Percentiles rank a stretch among this genome's conserved stretches.
These are phyloP conservation scores for Yamadazyma pseudoaaseri DNA, from an alignment of 1,139 yeast genomes.

Conservation along the genomic window DNA sequence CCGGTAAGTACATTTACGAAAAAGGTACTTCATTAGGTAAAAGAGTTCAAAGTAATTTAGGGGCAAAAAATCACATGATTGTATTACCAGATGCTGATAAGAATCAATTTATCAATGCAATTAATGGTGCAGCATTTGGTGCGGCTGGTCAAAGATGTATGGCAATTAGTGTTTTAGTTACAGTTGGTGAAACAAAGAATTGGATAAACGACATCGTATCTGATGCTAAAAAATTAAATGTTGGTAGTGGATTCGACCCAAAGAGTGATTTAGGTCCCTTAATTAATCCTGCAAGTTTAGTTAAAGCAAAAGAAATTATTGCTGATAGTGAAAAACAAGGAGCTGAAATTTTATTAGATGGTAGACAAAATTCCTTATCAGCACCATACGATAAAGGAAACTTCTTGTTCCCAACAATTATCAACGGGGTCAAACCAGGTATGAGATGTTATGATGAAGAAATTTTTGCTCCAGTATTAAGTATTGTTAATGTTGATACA, in stretches of 20 bases:
- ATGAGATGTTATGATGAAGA: slow-evolving; percentile 74
- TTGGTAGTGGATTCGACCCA: slow-evolving; percentile 67
- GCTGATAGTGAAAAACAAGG: slow-evolving; percentile 56
- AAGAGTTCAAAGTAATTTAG: slow-evolving; percentile 76
- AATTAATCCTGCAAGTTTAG: slow-evolving; percentile 58
- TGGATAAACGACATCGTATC: slow-evolving; percentile 64
- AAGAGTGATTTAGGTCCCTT: slow-evolving; percentile 71
- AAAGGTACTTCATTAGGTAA: slow-evolving; percentile 70
- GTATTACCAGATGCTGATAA: slow-evolving; percentile 74
- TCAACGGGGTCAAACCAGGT: slow-evolving; percentile 64
- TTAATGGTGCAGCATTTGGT: slow-evolving; percentile 79
- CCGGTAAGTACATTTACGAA: slow-evolving; percentile 71
- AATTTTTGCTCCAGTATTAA: slow-evolving; percentile 74
- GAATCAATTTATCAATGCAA: slow-evolving; percentile 61
- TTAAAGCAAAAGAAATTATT: slow-evolving; percentile 56
- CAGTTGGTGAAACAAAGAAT: slow-evolving; percentile 68
- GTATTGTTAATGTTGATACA: slow-evolving; percentile 62
- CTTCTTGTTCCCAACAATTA: slow-evolving; percentile 72
- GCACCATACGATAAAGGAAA: slow-evolving; percentile 59
- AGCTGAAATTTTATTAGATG: slow-evolving; percentile 63
- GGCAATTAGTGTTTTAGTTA: slow-evolving; percentile 75
- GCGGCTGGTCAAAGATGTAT: slow-evolving; percentile 87
- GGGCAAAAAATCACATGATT: slow-evolving; percentile 77
- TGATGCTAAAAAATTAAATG: slow-evolving; percentile 57
- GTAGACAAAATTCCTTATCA: slow-evolving; percentile 44